Base-by-base conservation (phyloP, 495 filamentous ascomycete genomes). In the Hypoxylon perforatum region DNA sequence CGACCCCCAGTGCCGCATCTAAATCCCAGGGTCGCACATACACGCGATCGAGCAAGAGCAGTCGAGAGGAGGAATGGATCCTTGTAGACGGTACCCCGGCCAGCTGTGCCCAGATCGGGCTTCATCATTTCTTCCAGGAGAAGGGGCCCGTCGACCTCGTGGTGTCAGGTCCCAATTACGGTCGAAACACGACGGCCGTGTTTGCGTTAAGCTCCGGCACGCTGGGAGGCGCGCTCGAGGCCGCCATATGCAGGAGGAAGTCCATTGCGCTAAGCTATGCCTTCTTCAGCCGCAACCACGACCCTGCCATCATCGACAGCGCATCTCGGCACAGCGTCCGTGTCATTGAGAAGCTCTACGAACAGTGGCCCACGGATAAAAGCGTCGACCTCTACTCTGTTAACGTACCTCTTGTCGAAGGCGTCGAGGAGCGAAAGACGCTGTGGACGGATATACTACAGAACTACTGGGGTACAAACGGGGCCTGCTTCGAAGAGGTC, bases 131-230 rank as follows among this genome's bases (percentile, higher is more conserved):
- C 82, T 97, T 96, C 81, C 80, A 88, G 58, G 87, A 92, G 57
- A 86, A 87, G 21, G 92, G 88, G 2, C 87, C 87, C 14, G 81
- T 97, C 47, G 94, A 97, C 73, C 79, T 98, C 2, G 93, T 98
- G 3, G 85, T 99, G 4, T 90, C 86, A 11, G 95, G 95, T 1
- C 95, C 95, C 6, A 99, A 99, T 75, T 97, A 97, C 78, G 95
- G 95, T 7, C 82, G 94, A 36, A 99, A 99, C 77, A 91, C 91
- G 3, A 98, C 95, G 0, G 91, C 94, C 0, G 83, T 97, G 18
- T 97, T 98, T 70, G 89, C 90, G n/a, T 79, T 99, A 52, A 92
- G 88, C 38, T 92, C 88, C 41, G 95, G 95, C 18, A 99, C 95
- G 0, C 80, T 99, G 47, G 95, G 95, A 15, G 95, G 88, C 0